Evolutionary conservation across 805 yeast species (phyloP), one percentile per base, ranked within the genome.

Genomic region (Candida tibetensis): DNA sequence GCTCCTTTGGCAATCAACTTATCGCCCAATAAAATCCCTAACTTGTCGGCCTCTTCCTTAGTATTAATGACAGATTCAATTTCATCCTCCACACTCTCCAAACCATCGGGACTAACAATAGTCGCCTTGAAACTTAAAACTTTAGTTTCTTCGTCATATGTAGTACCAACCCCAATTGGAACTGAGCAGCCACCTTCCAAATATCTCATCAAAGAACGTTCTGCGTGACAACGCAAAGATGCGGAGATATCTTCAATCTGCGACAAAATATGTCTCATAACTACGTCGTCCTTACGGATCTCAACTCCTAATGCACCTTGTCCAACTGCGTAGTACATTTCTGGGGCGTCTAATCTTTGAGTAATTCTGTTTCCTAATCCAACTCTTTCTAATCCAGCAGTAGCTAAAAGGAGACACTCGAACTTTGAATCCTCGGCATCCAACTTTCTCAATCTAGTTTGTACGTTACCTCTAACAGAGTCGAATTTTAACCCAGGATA

Each of bases 141-240:
- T 26, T 71, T 62, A 0, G 79, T 69, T 1, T 34, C 48, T 15
- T 59, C 63, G 37, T 74, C 61, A 47, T 74, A 84, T 6, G 53
- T 47, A n/a, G 89, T 72, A 46, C 79, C 75, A 19, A 88, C 96
- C 36, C 99, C 99, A 47, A 93, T 85, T 5, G 99, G 99, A 13
- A 93, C 97, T 1, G 96, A 87, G 64, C 99, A 93, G 6, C 99
- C 99, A 44, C 98, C 99, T 66, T 93, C 98, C 42, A 93, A 73
- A 17, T 84, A 73, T 61, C 91, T 76, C 86, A 93, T 78, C 45
- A 93, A 66, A 5, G 91, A 71, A 52, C 99, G 76, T 63, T 93
- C 99, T 3, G 96, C 95, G 5, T 79, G 61, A 61, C 98, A 90
- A 49, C 95, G 74, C 42, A 80, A 64, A 1, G 89, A 76, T 3